Evolutionary conservation across 1,284 basidiomycete genomes (phyloP), one percentile per base, ranked within the genome.

Genomic region (Puccinia polysora): DNA sequence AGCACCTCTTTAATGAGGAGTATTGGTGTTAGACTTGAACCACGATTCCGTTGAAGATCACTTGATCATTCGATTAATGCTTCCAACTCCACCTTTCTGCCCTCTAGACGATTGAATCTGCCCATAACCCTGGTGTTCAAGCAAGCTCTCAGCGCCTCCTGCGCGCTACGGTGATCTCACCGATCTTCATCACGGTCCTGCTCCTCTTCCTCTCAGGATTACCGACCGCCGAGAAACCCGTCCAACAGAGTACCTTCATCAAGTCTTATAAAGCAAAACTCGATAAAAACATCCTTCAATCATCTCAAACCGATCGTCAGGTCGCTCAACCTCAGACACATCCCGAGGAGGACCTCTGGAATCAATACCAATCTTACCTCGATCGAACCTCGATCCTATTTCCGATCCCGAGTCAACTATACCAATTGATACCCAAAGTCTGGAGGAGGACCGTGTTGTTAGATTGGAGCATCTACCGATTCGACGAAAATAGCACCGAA

Each of bases 141-240:
- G 40, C 18, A 15, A 40, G 14, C 23, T 30, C 65, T 38, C 38
- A 32, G 15, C 36, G 53, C 3, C 30, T 67, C n/a, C 14, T 67
- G n/a, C 40, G 47, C 36, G 78, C 72, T 30, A 75, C 76, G 20
- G 74, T 77, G 70, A 75, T 78, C 43, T 78, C 77, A 40, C 78
- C 78, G 0, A 63, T 78, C 68, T 76, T 78, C 75, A 78, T 77
- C 68, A 76, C 77, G 71, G 59, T 75, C 18, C 74, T 78, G 18
- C 81, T 88, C 8, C 83, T 87, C 79, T 88, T 88, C 79, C 84
- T 83, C 2, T 88, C 87, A 2, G 88, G 88, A 2, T 77, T 90
- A 18, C 88, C 88, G 0, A 86, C 86, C 0, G 86, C 87, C 0
- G 87, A 89, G 78, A 89, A 88, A 78, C 87, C 87, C 0, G 83